Evolutionary conservation across 73 alveolate species (phyloP).

Genomic region (Effrenium voratum): DNA sequence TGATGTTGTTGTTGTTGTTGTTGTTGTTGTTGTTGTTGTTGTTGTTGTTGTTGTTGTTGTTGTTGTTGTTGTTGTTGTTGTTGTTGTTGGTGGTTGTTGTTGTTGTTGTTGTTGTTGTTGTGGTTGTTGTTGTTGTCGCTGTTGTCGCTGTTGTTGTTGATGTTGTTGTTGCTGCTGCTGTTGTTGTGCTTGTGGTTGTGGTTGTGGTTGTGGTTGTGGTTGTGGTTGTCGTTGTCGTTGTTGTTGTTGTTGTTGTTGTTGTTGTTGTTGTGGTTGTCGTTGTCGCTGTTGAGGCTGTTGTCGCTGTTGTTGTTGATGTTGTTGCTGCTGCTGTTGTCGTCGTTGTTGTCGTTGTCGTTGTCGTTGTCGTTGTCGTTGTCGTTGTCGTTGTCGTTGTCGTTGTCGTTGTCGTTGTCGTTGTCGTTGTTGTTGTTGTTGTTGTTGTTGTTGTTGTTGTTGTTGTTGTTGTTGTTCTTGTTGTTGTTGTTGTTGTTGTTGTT

Average conservation of each 20-base stretch:
- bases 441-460: background rate
- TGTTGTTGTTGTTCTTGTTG: conserved; percentile 4
- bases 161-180: conserved; percentile 26
- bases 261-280: background rate
- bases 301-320: background rate
- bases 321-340: background rate
- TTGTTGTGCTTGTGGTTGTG: conserved; percentile 2
- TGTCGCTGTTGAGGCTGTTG: background rate
- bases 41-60: background rate
- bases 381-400: background rate
- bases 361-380: background rate
- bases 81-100: background rate
- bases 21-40: no score
- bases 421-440: background rate
- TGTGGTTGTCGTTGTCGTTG: background rate
- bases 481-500: background rate
- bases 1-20: no score
- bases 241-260: conserved; percentile 8
- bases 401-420: background rate
- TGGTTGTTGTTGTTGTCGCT: conserved; percentile 17
- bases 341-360: background rate
- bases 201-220: background rate
- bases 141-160: conserved; percentile 24
- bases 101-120: background rate
- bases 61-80: conserved; percentile 21